These are phyloP conservation scores for Syzygium aromaticum DNA, from an alignment of 345 rosid genomes.

Conservation along the genomic window DNA sequence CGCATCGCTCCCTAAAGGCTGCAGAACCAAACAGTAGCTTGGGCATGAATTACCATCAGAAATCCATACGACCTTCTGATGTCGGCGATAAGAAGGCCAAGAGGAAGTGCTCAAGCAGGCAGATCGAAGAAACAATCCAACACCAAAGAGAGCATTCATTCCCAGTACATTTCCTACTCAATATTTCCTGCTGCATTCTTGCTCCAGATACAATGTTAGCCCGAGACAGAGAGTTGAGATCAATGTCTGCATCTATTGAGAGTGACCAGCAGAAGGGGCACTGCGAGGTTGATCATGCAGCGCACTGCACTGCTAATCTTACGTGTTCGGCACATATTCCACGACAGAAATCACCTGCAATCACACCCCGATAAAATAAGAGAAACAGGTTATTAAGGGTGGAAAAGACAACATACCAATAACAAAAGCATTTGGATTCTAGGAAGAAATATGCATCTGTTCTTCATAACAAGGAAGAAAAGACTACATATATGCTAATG, in stretches of 20 bases:
- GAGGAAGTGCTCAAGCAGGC: neutral
- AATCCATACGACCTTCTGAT: neutral
- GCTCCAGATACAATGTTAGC: neutral
- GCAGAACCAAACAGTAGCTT: neutral
- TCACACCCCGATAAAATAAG: constrained; percentile 11
- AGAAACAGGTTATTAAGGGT: neutral
- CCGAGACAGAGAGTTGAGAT: neutral
- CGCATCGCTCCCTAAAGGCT: neutral
- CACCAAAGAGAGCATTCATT: neutral
- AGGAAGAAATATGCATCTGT: neutral
- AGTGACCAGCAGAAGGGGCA: neutral
- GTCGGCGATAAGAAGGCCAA: neutral
- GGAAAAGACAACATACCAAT: neutral
- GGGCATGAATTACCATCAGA: neutral
- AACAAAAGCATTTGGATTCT: neutral
- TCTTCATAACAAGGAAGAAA: neutral
- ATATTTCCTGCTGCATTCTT: neutral
- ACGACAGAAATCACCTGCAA: constrained; percentile 29
- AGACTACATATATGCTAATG: neutral
- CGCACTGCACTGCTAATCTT: neutral
- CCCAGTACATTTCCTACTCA: neutral
- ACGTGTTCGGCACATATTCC: neutral
- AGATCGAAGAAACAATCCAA: neutral
- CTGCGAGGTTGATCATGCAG: neutral
- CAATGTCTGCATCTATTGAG: neutral